Conservation (phyloP, 192 early-diverging fungal genomes). For the Linnemannia elongata region DNA sequence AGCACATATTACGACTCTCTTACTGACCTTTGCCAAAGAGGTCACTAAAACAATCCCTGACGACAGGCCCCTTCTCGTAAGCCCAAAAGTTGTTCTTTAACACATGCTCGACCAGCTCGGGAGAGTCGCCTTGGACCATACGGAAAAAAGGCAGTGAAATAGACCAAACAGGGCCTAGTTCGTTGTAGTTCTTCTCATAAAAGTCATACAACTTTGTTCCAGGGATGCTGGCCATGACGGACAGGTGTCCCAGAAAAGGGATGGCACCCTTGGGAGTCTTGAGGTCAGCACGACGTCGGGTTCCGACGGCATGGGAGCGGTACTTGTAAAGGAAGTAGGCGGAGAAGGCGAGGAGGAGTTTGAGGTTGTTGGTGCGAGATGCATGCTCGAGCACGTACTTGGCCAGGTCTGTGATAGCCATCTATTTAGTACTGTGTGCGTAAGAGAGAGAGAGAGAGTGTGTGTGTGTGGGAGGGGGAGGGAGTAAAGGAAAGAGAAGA, state of each 20-base stretch:
- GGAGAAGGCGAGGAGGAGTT: constrained; percentile 7
- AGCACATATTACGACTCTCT: background rate
- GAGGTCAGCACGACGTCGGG: constrained; percentile 24
- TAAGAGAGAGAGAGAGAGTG: background rate
- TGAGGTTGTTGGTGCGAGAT: constrained; percentile 17
- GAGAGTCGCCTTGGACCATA: constrained; percentile 24
- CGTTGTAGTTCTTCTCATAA: constrained; percentile 20
- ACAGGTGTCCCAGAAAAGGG: constrained; percentile 30
- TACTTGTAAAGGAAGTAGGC: constrained; percentile 19
- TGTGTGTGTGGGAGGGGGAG: background rate
- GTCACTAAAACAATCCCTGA: constrained; percentile 4
- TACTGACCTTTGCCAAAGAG: constrained; percentile 27
- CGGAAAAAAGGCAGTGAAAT: constrained; percentile 26
- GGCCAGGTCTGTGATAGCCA: background rate
- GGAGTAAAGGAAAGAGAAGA: background rate
- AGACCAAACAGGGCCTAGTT: constrained; percentile 33
- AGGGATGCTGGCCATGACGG: constrained; percentile 13
- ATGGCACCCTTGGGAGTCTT: constrained; percentile 28
- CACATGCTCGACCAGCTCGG: constrained; percentile 29
- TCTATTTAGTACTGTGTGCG: background rate
- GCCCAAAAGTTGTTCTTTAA: constrained; percentile 44
- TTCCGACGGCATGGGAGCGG: constrained; percentile 33
- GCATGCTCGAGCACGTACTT: constrained; percentile 7
- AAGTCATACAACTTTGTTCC: constrained; percentile 30
- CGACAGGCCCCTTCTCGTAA: constrained; percentile 22